Evolutionary conservation across 148 eudicot genomes (phyloP).

Genomic region (Salicornia ramosissima): DNA sequence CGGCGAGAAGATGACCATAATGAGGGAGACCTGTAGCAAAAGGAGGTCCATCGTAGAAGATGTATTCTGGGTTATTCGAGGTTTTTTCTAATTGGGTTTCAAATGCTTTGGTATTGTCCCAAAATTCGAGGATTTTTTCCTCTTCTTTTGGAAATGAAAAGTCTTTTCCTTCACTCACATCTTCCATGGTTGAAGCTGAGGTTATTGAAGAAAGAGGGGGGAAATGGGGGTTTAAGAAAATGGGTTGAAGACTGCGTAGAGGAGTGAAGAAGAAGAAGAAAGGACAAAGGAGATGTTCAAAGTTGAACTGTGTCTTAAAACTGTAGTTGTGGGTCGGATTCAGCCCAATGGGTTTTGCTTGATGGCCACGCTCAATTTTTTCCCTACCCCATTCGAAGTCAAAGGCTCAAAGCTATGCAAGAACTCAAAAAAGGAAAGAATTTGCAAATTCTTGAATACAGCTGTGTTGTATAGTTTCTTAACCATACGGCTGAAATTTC

Average conservation of each 20-base stretch:
- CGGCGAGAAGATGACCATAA: conserved; percentile 90
- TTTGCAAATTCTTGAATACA: no score
- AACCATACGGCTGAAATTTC: no score
- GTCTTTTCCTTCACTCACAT: conserved; percentile 83
- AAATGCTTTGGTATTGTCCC: conserved; percentile 71
- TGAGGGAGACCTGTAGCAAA: conserved; percentile 95
- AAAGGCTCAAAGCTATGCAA: no score
- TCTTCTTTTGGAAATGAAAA: conserved; percentile 79
- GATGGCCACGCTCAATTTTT: neutral
- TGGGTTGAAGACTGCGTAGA: neutral
- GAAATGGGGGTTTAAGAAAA: no score
- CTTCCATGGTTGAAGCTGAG: conserved; percentile 52
- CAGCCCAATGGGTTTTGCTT: neutral
- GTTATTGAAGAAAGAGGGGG: neutral
- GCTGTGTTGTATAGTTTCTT: no score
- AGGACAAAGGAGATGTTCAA: neutral
- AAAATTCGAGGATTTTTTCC: conserved; percentile 55
- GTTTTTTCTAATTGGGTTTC: conserved; percentile 68
- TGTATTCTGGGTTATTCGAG: conserved; percentile 54
- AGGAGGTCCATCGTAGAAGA: conserved; percentile 92
- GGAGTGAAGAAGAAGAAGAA: neutral
- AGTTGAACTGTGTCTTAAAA: neutral
- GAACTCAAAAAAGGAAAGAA: no score
- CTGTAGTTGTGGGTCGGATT: neutral
- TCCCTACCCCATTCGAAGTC: no score